Evolutionary conservation across 75 land plant species (phyloP).

Genomic region (Pinus tabuliformis): DNA sequence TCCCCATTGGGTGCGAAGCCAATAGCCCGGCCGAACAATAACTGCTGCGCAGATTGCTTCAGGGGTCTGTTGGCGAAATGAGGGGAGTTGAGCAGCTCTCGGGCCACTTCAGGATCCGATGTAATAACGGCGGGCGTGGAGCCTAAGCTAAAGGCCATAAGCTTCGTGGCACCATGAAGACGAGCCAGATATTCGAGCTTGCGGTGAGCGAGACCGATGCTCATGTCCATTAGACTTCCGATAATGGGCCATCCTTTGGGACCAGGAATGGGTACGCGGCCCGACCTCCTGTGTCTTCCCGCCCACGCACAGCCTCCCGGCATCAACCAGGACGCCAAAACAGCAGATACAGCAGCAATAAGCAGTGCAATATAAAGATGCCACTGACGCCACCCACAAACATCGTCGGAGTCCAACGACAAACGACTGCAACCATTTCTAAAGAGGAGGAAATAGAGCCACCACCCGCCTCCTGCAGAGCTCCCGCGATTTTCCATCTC

Average conservation of each 20-base stretch:
- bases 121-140: conserved; percentile 44
- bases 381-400: no score
- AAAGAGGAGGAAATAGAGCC: no score
- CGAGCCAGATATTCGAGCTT: conserved; percentile 25
- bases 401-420: background rate
- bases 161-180: conserved; percentile 15
- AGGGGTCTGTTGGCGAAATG: conserved; percentile 68
- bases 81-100: conserved; percentile 50
- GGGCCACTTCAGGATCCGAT: conserved; percentile 37
- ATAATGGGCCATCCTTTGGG: conserved; percentile 33
- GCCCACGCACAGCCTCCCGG: conserved; percentile 27
- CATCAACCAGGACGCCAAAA: conserved; percentile 11
- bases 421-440: no score
- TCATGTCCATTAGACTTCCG: conserved; percentile 30
- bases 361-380: background rate
- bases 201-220: conserved; percentile 33
- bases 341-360: background rate
- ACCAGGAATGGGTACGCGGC: conserved; percentile 16
- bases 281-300: background rate
- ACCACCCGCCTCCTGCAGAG: no score
- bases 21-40: conserved; percentile 72
- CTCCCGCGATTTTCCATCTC: no score
- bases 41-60: conserved; percentile 61
- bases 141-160: conserved; percentile 71
- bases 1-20: conserved; percentile 68